A percentile compares a stretch with the other conserved stretches of the same genome.
These are phyloP conservation scores for Plectosphaerella plurivora DNA, from an alignment of 2,329 filamentous ascomycete genomes.

Conservation along the genomic window DNA sequence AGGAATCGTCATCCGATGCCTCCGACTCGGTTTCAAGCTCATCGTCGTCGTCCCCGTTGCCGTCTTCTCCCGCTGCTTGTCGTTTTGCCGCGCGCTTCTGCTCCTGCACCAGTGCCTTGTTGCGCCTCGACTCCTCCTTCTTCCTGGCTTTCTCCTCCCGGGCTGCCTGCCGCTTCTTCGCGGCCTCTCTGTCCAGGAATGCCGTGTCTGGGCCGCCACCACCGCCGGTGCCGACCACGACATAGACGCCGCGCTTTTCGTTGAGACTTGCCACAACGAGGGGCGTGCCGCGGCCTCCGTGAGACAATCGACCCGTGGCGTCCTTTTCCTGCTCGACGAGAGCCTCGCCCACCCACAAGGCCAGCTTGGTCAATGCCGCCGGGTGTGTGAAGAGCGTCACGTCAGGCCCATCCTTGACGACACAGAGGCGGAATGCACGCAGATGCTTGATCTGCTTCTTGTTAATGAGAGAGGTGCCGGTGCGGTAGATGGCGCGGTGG, in stretches of 20 bases:
- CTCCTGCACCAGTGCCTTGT: constrained; percentile 54
- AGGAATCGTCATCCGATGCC: constrained; percentile 32
- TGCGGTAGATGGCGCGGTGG: constrained; percentile 87
- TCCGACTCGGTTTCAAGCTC: constrained; percentile 39
- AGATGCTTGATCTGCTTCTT: constrained; percentile 94
- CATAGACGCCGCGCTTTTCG: constrained; percentile 80
- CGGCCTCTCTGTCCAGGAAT: constrained; percentile 63
- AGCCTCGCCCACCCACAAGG: constrained; percentile 90
- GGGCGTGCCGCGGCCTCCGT: constrained; percentile 71
- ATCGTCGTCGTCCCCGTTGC: constrained; percentile 42
- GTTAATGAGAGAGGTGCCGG: constrained; percentile 83
- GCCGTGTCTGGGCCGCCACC: constrained; percentile 72
- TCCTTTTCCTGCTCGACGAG: constrained; percentile 86
- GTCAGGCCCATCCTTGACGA: constrained; percentile 93
- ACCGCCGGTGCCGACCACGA: constrained; percentile 89
- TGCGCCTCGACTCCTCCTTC: constrained; percentile 52
- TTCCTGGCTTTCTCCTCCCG: constrained; percentile 59
- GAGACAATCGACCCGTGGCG: constrained; percentile 60
- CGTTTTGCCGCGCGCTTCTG: constrained; percentile 52
- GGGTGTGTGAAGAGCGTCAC: constrained; percentile 89
- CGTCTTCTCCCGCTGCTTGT: constrained; percentile 33
- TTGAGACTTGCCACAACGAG: constrained; percentile 88
- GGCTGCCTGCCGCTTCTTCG: constrained; percentile 58
- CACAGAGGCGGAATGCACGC: constrained; percentile 87
- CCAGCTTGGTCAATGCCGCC: constrained; percentile 86